These are phyloP conservation scores for Lyophyllum semitale DNA, from an alignment of 768 basidiomycete species.

Conservation along the genomic window DNA sequence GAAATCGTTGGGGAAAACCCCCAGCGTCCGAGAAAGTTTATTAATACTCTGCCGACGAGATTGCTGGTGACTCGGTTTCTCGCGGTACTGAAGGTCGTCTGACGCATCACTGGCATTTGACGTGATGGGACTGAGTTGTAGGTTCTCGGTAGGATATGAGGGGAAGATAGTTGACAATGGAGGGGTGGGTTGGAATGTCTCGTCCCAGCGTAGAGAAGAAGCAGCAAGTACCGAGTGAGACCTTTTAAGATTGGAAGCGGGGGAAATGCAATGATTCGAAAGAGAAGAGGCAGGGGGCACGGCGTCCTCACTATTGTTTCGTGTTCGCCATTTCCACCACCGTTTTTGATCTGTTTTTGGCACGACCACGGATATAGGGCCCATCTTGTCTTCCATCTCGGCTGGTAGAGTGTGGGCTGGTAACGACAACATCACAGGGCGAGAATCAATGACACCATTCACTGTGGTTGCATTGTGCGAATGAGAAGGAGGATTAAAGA, in stretches of 20 bases:
- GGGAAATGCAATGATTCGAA: neutral
- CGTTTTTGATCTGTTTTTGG: neutral
- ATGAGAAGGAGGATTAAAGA: neutral
- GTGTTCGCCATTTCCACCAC: slow-evolving; percentile 9
- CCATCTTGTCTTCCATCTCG: neutral
- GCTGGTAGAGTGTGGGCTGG: slow-evolving; percentile 1
- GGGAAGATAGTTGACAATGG: slow-evolving; percentile 10
- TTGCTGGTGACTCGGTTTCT: neutral
- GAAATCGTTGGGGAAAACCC: slow-evolving; percentile 20
- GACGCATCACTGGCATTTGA: slow-evolving; percentile 8
- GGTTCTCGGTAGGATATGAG: slow-evolving; percentile 1
- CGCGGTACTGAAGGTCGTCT: slow-evolving; percentile 7
- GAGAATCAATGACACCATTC: neutral
- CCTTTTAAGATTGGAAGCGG: neutral
- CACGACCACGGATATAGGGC: neutral
- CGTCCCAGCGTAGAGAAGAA: slow-evolving; percentile 2
- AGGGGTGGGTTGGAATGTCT: slow-evolving; percentile 8
- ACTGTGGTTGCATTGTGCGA: neutral
- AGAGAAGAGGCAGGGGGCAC: neutral
- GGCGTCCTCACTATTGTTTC: neutral
- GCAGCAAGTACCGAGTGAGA: neutral
- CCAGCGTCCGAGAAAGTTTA: slow-evolving; percentile 30
- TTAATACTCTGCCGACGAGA: slow-evolving; percentile 17
- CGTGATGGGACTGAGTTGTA: slow-evolving; percentile 10
- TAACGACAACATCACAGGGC: neutral